Conservation (phyloP, 1,139 yeast species). For the Suhomyces maxii region DNA sequence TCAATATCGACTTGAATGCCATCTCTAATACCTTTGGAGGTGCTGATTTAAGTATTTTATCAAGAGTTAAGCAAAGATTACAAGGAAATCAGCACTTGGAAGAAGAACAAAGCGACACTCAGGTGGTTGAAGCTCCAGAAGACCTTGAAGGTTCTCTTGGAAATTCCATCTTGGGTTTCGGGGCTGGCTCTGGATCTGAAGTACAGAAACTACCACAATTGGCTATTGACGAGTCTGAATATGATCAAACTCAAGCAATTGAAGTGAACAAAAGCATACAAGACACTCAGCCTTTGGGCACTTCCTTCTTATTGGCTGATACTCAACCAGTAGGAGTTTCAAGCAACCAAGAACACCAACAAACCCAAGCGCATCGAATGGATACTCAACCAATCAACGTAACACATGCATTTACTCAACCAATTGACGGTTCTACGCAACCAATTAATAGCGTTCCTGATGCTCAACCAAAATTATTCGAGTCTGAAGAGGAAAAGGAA, state of each 20-base stretch:
- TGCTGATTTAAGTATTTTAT: constrained; percentile 15
- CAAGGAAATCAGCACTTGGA: constrained; percentile 5
- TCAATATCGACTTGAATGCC: constrained; percentile 16
- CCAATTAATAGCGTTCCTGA: neutral
- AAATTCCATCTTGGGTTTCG: constrained; percentile 14
- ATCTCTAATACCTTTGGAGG: constrained; percentile 14
- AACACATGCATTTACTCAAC: constrained; percentile 1
- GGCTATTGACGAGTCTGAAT: constrained; percentile 29
- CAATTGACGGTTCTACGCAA: neutral
- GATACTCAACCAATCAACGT: constrained; percentile 1
- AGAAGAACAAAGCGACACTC: constrained; percentile 3
- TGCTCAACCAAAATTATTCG: constrained; percentile 4
- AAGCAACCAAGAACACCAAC: neutral
- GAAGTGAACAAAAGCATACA: neutral
- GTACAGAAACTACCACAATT: constrained; percentile 30
- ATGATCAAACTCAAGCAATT: neutral
- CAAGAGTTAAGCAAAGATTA: constrained; percentile 21
- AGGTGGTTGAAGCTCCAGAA: neutral
- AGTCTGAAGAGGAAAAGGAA: neutral
- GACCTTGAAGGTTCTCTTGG: constrained; percentile 11
- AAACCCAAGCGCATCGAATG: neutral
- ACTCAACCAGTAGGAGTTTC: constrained; percentile 1
- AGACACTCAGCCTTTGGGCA: neutral
- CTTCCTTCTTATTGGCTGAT: neutral
- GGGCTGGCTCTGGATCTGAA: constrained; percentile 8